These are phyloP conservation scores for Pseudogymnoascus sp. DNA, from an alignment of 2,329 filamentous ascomycete species.

Conservation along the genomic window DNA sequence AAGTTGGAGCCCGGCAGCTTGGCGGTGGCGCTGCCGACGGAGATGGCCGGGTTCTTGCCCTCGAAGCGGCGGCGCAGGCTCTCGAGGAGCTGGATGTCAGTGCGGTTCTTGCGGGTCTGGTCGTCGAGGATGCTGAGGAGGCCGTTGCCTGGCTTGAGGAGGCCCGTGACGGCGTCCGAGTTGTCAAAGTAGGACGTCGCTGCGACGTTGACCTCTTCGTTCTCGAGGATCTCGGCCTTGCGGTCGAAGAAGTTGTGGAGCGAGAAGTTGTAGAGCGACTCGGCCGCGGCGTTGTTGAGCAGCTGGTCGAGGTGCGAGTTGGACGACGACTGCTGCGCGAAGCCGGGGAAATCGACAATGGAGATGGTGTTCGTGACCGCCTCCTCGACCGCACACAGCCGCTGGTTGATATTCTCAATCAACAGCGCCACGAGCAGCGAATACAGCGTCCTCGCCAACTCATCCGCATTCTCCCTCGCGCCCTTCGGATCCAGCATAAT, in stretches of 20 bases:
- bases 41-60: constrained; percentile 85
- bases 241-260: constrained; percentile 94
- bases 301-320: constrained; percentile 84
- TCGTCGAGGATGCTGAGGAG: constrained; percentile 92
- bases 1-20: constrained; percentile 85
- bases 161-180: constrained; percentile 82
- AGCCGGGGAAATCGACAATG: constrained; percentile 93
- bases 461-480: constrained; percentile 84
- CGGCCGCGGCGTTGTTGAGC: constrained; percentile 86
- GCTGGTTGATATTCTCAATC: constrained; percentile 86
- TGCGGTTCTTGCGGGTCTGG: constrained; percentile 82
- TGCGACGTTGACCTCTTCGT: constrained; percentile 82
- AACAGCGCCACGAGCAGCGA: constrained; percentile 89
- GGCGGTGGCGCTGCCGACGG: constrained; percentile 65
- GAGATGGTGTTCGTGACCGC: constrained; percentile 88
- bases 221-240: constrained; percentile 87
- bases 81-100: constrained; percentile 83
- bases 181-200: constrained; percentile 98
- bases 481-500: constrained; percentile 93
- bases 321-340: constrained; percentile 75
- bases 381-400: constrained; percentile 79
- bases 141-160: constrained; percentile 88
- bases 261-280: constrained; percentile 86
- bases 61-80: constrained; percentile 88
- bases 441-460: constrained; percentile 87